phyloP scores from a whole-genome alignment of 2,329 filamentous ascomycete species.

The Colletotrichum somersetense region DNA sequence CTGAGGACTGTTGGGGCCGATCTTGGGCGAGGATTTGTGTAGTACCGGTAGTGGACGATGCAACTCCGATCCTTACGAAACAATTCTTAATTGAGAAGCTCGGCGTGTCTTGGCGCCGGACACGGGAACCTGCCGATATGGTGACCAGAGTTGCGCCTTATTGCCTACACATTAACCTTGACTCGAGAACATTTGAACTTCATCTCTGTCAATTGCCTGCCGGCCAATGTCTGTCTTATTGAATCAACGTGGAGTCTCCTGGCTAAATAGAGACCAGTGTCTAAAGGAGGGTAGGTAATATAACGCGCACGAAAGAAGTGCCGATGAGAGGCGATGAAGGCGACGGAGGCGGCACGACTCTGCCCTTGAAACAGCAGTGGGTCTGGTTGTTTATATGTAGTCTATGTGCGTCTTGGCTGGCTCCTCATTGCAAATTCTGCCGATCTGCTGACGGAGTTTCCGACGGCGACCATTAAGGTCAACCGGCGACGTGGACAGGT shows the following conservation, averaged over 20 bases:
- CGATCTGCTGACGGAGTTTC: neutral
- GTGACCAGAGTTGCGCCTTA: neutral
- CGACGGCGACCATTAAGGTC: neutral
- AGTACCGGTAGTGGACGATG: conserved; percentile 11
- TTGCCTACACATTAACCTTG: neutral
- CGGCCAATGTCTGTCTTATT: neutral
- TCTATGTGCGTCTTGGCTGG: neutral
- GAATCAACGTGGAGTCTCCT: neutral
- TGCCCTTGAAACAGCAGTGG: neutral
- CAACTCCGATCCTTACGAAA: conserved; percentile 22
- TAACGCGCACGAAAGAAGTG: neutral
- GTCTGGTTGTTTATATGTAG: neutral
- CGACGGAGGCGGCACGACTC: neutral
- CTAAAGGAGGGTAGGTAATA: neutral
- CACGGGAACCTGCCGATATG: neutral
- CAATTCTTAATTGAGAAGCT: conserved; percentile 3
- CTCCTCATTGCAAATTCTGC: neutral
- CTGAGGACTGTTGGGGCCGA: conserved; percentile 2
- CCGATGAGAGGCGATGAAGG: neutral
- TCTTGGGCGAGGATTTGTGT: conserved; percentile 3
- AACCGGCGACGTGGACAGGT: neutral
- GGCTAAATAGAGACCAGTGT: no score
- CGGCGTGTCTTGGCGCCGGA: neutral
- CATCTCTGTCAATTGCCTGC: neutral
- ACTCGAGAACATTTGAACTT: neutral